These are phyloP conservation scores for Vigna angularis DNA, from an alignment of 306 rosid genomes.

Conservation along the genomic window DNA sequence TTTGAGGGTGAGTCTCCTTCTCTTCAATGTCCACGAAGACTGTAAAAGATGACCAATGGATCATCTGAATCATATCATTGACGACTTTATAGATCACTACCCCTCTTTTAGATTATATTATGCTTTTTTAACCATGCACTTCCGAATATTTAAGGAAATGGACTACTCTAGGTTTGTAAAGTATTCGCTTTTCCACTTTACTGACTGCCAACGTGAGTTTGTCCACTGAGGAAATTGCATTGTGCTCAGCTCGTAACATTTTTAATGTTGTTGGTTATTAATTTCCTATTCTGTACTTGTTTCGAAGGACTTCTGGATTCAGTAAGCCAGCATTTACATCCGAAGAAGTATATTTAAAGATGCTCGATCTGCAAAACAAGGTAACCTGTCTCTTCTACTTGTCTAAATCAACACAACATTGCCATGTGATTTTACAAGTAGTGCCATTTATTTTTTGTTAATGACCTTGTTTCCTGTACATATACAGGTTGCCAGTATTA, in stretches of 20 bases:
- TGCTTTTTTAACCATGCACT: neutral
- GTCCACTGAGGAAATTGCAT: constrained; percentile 23
- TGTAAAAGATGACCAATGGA: neutral
- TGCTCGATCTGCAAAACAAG: constrained; percentile 74
- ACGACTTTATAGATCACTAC: neutral
- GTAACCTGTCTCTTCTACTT: constrained; percentile 50
- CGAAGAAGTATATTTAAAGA: constrained; percentile 73
- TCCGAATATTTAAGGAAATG: neutral
- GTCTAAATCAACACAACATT: constrained; percentile 6
- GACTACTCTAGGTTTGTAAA: constrained; percentile 14
- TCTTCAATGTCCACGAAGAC: neutral
- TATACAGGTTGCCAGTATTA: constrained; percentile 65
- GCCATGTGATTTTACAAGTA: constrained; percentile 24
- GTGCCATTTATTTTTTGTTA: constrained; percentile 28
- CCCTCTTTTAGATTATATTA: neutral
- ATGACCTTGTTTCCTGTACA: constrained; percentile 1
- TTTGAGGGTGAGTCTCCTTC: neutral
- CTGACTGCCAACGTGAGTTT: constrained; percentile 21
- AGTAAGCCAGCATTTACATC: constrained; percentile 82
- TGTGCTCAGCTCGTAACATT: neutral
- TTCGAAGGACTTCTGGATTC: constrained; percentile 68
- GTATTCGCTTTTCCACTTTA: constrained; percentile 1
- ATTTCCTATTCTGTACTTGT: constrained; percentile 38
- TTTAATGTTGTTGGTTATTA: neutral
- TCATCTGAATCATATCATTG: constrained; percentile 1